Conservation (phyloP, 2,329 filamentous ascomycete species). For the Ascochyta pisi region DNA sequence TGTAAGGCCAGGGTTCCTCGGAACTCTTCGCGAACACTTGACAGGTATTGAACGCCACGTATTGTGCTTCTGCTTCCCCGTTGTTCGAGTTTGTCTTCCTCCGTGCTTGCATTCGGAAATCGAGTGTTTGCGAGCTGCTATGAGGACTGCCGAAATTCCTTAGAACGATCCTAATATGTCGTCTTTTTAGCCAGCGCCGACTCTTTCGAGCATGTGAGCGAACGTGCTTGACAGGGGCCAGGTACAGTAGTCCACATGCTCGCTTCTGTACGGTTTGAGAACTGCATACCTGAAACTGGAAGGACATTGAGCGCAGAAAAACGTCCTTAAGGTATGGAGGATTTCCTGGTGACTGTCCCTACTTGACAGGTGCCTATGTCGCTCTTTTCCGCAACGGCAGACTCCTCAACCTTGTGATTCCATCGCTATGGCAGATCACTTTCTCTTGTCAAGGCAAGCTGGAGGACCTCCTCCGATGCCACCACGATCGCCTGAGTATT, state of each 20-base stretch:
- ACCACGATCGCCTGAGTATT: conserved; percentile 29
- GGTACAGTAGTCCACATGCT: neutral
- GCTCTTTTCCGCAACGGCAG: neutral
- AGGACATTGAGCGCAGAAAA: neutral
- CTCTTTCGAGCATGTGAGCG: neutral
- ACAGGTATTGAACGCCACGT: neutral
- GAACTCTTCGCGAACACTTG: neutral
- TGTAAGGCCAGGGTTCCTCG: neutral
- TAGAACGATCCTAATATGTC: neutral
- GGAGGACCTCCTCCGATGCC: neutral
- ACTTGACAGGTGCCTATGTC: neutral
- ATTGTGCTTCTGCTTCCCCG: neutral
- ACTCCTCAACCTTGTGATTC: neutral
- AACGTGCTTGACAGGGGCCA: neutral
- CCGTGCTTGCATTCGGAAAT: neutral
- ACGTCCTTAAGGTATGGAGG: neutral
- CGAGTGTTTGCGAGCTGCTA: neutral
- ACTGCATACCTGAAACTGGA: conserved; percentile 2
- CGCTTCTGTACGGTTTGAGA: conserved; percentile 1
- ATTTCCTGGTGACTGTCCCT: neutral
- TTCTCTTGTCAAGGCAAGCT: neutral
- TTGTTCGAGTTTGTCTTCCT: neutral
- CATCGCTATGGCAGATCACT: neutral
- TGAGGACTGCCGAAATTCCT: neutral
- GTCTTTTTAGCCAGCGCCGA: neutral